Conservation (phyloP, 148 eudicot genomes). For the Rhododendron ovatum region DNA sequence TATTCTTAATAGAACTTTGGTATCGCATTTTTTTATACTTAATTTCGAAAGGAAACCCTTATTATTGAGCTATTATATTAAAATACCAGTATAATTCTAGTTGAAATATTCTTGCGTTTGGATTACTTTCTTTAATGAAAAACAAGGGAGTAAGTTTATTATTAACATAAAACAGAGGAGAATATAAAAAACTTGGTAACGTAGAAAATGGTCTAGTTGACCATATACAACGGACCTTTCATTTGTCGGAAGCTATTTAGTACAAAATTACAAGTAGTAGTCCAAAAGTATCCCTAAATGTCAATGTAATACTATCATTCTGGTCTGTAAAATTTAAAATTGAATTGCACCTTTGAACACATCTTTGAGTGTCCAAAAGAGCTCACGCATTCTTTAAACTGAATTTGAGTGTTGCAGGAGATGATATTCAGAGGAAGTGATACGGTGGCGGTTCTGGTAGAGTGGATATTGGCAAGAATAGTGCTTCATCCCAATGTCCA, state of each 20-base stretch:
- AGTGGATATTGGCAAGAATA: slow-evolving; percentile 66
- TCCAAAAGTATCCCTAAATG: not conserved
- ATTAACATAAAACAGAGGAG: not conserved
- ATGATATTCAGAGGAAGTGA: slow-evolving; percentile 88
- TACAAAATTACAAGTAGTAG: not conserved
- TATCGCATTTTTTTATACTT: too few relatives aligned
- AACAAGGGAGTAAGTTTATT: not conserved
- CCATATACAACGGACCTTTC: not conserved
- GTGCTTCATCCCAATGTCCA: slow-evolving; percentile 58
- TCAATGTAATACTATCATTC: not conserved
- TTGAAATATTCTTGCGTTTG: too few relatives aligned
- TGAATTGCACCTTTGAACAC: too few relatives aligned
- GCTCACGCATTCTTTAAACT: not conserved
- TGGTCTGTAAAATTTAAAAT: not conserved
- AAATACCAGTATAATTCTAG: not conserved
- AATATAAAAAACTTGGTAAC: too few relatives aligned
- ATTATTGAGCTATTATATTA: not conserved
- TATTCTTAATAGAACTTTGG: not conserved
- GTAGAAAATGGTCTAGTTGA: not conserved
- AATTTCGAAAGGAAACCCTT: not conserved
- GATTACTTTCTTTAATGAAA: not conserved
- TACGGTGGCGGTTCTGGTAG: slow-evolving; percentile 58
- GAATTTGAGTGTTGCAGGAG: slow-evolving; percentile 35
- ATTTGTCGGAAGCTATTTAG: not conserved
- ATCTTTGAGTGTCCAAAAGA: not conserved